phyloP scores from a whole-genome alignment of 2,329 filamentous ascomycete species.

The Sporothrix pallida region DNA sequence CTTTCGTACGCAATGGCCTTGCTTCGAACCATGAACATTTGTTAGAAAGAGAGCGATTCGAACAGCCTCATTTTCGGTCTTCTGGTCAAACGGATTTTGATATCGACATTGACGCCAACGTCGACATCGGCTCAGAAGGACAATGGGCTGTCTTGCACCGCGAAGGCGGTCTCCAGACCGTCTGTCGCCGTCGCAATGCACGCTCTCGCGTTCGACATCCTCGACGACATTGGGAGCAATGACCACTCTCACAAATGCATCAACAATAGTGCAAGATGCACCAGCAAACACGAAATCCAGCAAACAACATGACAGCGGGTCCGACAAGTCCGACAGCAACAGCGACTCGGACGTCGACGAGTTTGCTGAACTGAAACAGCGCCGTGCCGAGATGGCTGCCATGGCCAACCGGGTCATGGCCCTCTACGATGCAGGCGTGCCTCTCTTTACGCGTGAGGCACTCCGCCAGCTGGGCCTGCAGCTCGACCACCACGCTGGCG shows the following conservation, averaged over 20 bases:
- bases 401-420: conserved; percentile 29
- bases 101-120: background rate
- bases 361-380: conserved; percentile 15
- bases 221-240: conserved; percentile 19
- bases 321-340: conserved; percentile 4
- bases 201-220: conserved; percentile 23
- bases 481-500: conserved; percentile 31
- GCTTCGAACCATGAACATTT: conserved; percentile 1
- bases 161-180: conserved; percentile 4
- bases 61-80: background rate
- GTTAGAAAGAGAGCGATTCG: background rate
- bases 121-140: background rate
- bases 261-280: background rate
- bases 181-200: background rate
- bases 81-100: background rate
- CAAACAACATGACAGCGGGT: background rate
- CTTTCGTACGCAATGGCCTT: conserved; percentile 8
- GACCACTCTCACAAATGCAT: background rate
- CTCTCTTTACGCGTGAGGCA: conserved; percentile 36
- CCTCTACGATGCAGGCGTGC: conserved; percentile 36
- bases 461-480: conserved; percentile 33
- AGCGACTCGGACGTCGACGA: conserved; percentile 2
- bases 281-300: background rate
- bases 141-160: conserved; percentile 4
- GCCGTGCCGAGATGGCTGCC: conserved; percentile 33